Evolutionary conservation across 108 stramenopile species (phyloP), one percentile per base, ranked within the genome.

Genomic region (Fragilariopsis cylindrus): DNA sequence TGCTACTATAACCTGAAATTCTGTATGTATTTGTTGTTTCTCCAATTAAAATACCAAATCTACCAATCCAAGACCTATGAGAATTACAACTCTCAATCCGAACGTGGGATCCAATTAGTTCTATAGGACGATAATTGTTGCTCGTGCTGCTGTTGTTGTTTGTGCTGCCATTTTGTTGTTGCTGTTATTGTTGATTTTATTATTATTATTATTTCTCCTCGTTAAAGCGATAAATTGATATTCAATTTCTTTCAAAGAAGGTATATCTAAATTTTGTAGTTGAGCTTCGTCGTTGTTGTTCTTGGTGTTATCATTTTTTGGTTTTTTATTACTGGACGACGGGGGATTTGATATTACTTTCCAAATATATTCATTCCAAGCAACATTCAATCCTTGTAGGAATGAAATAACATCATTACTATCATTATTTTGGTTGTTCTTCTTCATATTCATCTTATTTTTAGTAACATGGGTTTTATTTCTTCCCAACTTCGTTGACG

Each of bases 11-110:
- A 3, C 45, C 63, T 3, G 75, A 71, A 4, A 81, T 52, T 16
- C 56, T 50, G 64, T 74, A 81, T 21, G 75, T 72, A 39, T 81
- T 81, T 21, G 48, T 62, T 9, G 70, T 75, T 73, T 75, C 71
- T 45, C 69, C 60, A n/a, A 81, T 58, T 57, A 81, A 2, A 7
- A 81, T 57, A 30, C 75, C 80, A 53, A 57, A 48, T 39, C 60
- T 47, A 5, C 80, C 75, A 11, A 6, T 49, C 75, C 63, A 72
- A 41, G 45, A 40, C 42, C 39, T 40, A 39, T 71, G 78, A 15
- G 65, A 42, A 48, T 69, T 12, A 44, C 75, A 81, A 13, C 44
- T 2, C 7, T 39, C 41, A 13, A 81, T 69, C 50, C 65, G 70
- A 18, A 81, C 56, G 42, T 81, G 74, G 18, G 80, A 64, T 16